Evolutionary conservation across 2,329 filamentous ascomycete species (phyloP), one percentile per base, ranked within the genome.

Genomic region (Diplocarpon mali): DNA sequence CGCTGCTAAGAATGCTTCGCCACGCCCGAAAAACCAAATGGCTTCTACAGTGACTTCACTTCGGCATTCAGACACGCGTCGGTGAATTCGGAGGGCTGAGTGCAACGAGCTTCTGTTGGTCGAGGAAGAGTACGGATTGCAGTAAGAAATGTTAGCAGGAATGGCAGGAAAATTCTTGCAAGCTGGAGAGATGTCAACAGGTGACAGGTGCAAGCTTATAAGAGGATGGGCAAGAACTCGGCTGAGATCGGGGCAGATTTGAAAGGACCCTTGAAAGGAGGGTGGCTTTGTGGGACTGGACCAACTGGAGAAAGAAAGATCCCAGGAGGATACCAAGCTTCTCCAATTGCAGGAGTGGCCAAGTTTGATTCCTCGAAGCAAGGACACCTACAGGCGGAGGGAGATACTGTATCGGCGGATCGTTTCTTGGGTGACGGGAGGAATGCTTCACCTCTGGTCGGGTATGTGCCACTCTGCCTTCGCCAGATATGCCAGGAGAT

Each of bases 91-190:
- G 38, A 46, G 52, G 43, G 44, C 44, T 49, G 45, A 42, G 40
- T 37, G 50, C 41, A 51, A 53, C 44, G 47, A 51, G 40, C 29
- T 46, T 53, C 44, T 43, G 49, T 54, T 56, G 50, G 46, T 49
- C 42, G 52, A 48, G 28, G 47, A 53, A 51, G 53, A 52, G 52
- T 57, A 54, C 56, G 53, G 54, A 57, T 58, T 59, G 56, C 32
- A 46, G 44, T 54, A 50, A 60, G 47, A 60, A 58, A 60, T 60
- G 56, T 53, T 55, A 52, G 44, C 48, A 57, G 57, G 58, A 60
- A 60, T 61, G 58, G 51, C 45, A 55, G 48, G 38, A 48, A 44
- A 40, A 32, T 29, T 45, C 20, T 47, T 46, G 46, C 41, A 46
- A 53, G 41, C 48, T 50, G 43, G 48, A 42, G 39, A 56, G 60